Base-by-base conservation (phyloP, 1,139 yeast species). In the Tardiomyces depauwii region DNA sequence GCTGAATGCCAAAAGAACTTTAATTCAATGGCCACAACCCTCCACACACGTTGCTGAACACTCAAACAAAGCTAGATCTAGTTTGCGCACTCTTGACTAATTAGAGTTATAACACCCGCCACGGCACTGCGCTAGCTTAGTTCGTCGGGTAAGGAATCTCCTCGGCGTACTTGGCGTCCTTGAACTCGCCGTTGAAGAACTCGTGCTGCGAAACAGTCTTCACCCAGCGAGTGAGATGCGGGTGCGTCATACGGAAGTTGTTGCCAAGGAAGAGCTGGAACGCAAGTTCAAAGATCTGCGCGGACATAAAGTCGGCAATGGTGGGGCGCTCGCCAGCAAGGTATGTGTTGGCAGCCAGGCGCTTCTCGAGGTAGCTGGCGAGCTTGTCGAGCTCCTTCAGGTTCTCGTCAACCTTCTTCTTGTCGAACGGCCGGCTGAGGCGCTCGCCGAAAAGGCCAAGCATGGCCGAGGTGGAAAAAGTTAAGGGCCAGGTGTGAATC, bases 251-350 rank as follows among this genome's bases (percentile, higher is more conserved):
- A 71, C 86, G 79, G 89, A 91, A 87, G 61, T 80, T 80, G 46
- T 71, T 60, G 63, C 89, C 96, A 66, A 76, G 82, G 54, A 84
- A 64, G 67, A 63, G 60, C 55, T 74, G 67, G 36, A 25, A 40
- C 5, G 32, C 42, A 14, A 18, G 21, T 11, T 33, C 18, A 58
- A 78, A 68, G 53, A 71, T 61, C 52, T 79, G 61, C 56, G 84
- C 89, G 59, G 73, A 67, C 59, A 75, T 74, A 60, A 84, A 63
- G 71, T 89, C 96, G 63, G 96, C 96, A 55, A 80, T 65, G 49
- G 96, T 72, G 61, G 85, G 62, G 73, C 93, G 79, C 74, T 88
- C 96, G 64, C 93, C 89, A 62, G 80, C 96, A 66, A 89, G 78
- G 75, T 76, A 89, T 55, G 96, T 87, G 79, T 74, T 78, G 63